Percentiles rank a stretch among this genome's conserved stretches.
Conservation (phyloP, 2,329 filamentous ascomycete genomes). For the Berkeleyomyces basicola region DNA sequence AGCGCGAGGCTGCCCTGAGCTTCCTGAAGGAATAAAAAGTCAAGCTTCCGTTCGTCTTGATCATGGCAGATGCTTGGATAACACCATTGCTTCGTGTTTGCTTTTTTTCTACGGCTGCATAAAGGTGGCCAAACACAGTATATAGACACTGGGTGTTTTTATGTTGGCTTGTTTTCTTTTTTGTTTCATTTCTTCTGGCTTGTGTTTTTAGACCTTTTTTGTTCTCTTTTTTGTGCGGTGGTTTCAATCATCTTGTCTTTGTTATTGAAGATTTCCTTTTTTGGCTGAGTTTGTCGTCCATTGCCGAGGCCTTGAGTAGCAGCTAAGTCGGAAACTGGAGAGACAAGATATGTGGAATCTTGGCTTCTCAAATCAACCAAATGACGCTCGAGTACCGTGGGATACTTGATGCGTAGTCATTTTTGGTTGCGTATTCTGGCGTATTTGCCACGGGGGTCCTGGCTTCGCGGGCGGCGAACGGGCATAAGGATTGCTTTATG, state of each 20-base stretch:
- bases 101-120: constrained; percentile 3
- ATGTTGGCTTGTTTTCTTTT: not conserved
- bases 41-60: not conserved
- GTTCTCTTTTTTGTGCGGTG: not conserved
- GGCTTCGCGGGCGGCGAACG: not conserved
- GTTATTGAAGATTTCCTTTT: not conserved
- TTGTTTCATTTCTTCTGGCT: not conserved
- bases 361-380: not conserved
- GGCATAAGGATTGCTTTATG: not conserved
- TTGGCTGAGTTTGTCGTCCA: not conserved
- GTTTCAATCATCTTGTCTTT: not conserved
- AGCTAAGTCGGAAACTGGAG: not conserved
- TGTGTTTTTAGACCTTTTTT: not conserved
- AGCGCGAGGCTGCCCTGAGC: constrained; percentile 69
- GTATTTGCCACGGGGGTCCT: not conserved
- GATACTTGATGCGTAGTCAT: constrained; percentile 4
- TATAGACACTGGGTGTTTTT: constrained; percentile 3
- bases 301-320: not conserved
- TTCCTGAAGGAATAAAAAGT: constrained; percentile 30
- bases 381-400: constrained; percentile 10
- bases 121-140: not conserved
- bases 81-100: constrained; percentile 1
- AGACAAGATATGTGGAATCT: constrained; percentile 12
- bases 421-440: not conserved
- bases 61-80: not conserved